These are phyloP conservation scores for Agrocybe pediades DNA, from an alignment of 768 basidiomycete genomes.

Conservation along the genomic window DNA sequence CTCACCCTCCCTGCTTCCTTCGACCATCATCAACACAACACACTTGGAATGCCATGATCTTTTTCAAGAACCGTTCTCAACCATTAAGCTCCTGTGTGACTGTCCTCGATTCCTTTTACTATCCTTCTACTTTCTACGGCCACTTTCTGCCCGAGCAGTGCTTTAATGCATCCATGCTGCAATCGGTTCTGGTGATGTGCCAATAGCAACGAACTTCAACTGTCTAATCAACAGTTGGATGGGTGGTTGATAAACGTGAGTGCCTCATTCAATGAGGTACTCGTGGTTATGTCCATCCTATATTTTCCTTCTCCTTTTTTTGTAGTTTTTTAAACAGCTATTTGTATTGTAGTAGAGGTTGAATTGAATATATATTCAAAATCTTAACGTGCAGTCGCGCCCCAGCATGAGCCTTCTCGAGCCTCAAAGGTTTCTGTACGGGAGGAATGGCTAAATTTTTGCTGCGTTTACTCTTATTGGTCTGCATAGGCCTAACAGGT, in stretches of 20 bases:
- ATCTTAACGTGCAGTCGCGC: no score
- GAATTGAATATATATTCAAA: no score
- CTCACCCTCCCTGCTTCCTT: neutral
- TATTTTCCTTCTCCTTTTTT: conserved; percentile 14
- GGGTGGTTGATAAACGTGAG: conserved; percentile 42
- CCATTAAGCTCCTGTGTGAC: conserved; percentile 9
- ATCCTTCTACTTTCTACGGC: conserved; percentile 36
- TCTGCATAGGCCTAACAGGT: no score
- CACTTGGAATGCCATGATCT: neutral
- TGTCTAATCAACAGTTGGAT: conserved; percentile 59
- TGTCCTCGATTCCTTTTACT: neutral
- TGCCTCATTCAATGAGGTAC: conserved; percentile 35
- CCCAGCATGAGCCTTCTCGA: no score
- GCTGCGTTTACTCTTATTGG: no score
- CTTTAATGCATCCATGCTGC: conserved; percentile 57
- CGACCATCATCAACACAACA: neutral
- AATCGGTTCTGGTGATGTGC: conserved; percentile 82
- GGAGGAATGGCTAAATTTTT: no score
- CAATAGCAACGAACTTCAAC: conserved; percentile 52
- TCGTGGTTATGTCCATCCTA: conserved; percentile 32
- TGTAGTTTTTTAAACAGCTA: neutral
- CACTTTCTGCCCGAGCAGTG: conserved; percentile 81
- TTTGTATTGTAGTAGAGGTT: neutral
- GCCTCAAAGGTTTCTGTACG: no score
- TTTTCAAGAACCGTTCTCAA: neutral